phyloP scores from a whole-genome alignment of 441 rosid genomes.

The Adansonia madagascariensis region DNA sequence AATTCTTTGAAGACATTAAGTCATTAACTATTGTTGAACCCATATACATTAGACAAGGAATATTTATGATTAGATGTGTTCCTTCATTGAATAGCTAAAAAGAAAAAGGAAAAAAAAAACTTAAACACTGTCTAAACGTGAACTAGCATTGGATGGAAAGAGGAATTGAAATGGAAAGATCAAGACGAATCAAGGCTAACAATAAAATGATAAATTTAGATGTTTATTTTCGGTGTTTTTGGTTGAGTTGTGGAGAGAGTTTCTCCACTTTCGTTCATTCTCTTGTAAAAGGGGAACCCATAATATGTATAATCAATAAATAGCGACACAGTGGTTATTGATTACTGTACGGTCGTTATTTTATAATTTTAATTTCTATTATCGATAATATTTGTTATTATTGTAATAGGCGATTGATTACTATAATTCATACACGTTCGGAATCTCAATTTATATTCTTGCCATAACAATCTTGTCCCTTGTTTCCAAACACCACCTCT shows the following conservation, averaged over 20 bases:
- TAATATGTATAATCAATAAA: not conserved
- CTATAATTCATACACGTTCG: too few species aligned
- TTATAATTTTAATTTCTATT: too few species aligned
- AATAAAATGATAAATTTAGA: not conserved
- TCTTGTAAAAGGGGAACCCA: not conserved
- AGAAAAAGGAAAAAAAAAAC: not conserved
- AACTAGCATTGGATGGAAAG: not conserved
- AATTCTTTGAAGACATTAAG: not conserved
- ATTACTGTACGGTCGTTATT: too few species aligned
- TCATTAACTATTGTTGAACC: not conserved
- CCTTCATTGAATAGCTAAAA: not conserved
- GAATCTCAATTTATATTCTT: too few species aligned
- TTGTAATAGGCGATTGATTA: too few species aligned
- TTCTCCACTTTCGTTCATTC: not conserved
- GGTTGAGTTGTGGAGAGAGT: not conserved
- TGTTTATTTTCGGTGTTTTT: not conserved
- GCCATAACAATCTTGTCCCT: slow-evolving; percentile 6
- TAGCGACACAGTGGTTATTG: too few species aligned
- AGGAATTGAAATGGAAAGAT: not conserved
- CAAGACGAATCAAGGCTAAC: not conserved
- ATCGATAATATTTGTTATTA: too few species aligned
- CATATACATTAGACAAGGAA: not conserved
- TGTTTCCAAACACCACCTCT: slow-evolving; percentile 24
- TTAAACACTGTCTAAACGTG: not conserved
- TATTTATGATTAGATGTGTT: slow-evolving; percentile 7